These are phyloP conservation scores for Myxozyma udenii DNA, from an alignment of 805 yeast species.

Conservation along the genomic window DNA sequence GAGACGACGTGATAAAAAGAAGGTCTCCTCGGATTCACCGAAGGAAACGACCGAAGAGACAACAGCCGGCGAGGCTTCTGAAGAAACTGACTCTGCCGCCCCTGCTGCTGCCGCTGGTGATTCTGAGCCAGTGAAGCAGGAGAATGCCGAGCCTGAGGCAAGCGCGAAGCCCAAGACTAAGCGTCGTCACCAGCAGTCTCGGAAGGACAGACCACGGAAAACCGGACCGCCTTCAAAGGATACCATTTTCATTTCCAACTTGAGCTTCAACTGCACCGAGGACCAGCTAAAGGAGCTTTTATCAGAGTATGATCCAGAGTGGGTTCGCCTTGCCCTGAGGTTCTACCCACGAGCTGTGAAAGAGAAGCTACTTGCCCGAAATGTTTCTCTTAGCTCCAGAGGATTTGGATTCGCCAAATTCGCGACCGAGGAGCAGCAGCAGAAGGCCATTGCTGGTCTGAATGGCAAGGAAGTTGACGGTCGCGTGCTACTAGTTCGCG, in stretches of 20 bases:
- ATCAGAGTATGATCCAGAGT: conserved; percentile 47
- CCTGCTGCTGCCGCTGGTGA: background rate
- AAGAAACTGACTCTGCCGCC: conserved; percentile 11
- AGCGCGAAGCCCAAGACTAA: conserved; percentile 14
- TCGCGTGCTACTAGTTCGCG: conserved; percentile 61
- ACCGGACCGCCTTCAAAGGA: conserved; percentile 56
- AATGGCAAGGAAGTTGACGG: conserved; percentile 63
- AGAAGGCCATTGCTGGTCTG: conserved; percentile 66
- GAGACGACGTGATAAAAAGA: no score
- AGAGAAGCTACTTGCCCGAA: conserved; percentile 46
- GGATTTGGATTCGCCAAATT: conserved; percentile 65
- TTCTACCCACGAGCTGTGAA: conserved; percentile 46
- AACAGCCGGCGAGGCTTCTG: background rate
- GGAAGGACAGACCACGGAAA: conserved; percentile 33
- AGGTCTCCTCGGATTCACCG: no score
- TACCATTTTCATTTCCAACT: conserved; percentile 61
- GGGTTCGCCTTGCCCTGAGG: conserved; percentile 59
- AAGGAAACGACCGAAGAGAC: background rate
- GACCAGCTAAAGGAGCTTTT: conserved; percentile 36
- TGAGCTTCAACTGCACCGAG: conserved; percentile 45
- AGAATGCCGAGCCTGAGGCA: conserved; percentile 5
- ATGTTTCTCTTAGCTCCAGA: conserved; percentile 42
- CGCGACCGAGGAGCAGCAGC: conserved; percentile 58
- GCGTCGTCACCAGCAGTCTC: background rate
- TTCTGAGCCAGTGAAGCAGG: no score